These are phyloP conservation scores for Penicillium sp. DNA, from an alignment of 2,329 filamentous ascomycete species.

Conservation along the genomic window DNA sequence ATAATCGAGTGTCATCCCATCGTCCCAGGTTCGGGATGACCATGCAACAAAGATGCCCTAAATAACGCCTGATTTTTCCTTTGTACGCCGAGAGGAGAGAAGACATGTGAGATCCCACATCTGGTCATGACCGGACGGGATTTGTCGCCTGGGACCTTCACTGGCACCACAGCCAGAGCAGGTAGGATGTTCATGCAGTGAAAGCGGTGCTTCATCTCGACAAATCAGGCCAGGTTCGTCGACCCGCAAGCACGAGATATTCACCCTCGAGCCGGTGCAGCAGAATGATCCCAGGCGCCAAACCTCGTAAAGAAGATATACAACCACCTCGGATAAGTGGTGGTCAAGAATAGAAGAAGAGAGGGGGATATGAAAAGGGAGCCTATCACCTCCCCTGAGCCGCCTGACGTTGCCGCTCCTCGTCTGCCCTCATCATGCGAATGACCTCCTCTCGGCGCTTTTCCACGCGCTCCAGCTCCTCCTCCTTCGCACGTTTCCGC, in stretches of 20 bases:
- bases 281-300: conserved; percentile 17
- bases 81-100: conserved; percentile 23
- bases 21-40: conserved; percentile 11
- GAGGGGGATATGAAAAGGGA: conserved; percentile 1
- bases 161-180: neutral
- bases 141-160: neutral
- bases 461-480: conserved; percentile 50
- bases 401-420: conserved; percentile 23
- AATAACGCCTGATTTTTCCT: conserved; percentile 21
- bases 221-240: neutral
- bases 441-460: conserved; percentile 43
- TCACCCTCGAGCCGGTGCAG: conserved; percentile 8
- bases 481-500: conserved; percentile 65
- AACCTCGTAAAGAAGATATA: conserved; percentile 22
- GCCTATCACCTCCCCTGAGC: conserved; percentile 17
- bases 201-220: neutral
- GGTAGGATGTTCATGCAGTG: neutral
- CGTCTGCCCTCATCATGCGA: conserved; percentile 41
- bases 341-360: conserved; percentile 6
- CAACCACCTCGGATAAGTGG: conserved; percentile 8
- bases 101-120: conserved; percentile 6
- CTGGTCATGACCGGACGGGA: neutral
- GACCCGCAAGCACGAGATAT: neutral
- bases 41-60: conserved; percentile 24
- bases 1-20: conserved; percentile 19